Conservation (phyloP, 2,329 filamentous ascomycete genomes). For the Clarireedia monteithiana region DNA sequence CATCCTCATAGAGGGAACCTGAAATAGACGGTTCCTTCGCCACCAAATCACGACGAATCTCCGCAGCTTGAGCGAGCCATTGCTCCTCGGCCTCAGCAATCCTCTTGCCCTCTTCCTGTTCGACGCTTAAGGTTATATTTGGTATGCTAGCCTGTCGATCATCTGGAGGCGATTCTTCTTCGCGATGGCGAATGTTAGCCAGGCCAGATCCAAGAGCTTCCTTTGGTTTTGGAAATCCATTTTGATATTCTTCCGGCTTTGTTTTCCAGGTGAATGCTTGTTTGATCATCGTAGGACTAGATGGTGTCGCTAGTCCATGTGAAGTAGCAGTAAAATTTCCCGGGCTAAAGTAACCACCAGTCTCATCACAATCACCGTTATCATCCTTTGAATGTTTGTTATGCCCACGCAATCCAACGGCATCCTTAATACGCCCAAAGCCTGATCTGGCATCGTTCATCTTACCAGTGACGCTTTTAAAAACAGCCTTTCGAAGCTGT, state of each 20-base stretch:
- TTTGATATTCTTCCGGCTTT: slow-evolving; percentile 51
- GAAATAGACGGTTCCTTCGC: slow-evolving; percentile 45
- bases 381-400: slow-evolving; percentile 50
- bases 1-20: slow-evolving; percentile 51
- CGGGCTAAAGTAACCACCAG: slow-evolving; percentile 20
- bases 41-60: slow-evolving; percentile 37
- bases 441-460: slow-evolving; percentile 77
- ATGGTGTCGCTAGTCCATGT: slow-evolving; percentile 12
- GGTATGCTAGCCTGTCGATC: slow-evolving; percentile 10
- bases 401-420: slow-evolving; percentile 55
- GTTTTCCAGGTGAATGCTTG: slow-evolving; percentile 57
- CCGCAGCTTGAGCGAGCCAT: slow-evolving; percentile 32
- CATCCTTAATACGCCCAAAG: slow-evolving; percentile 78
- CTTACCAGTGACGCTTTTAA: slow-evolving; percentile 72
- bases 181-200: slow-evolving; percentile 7
- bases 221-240: slow-evolving; percentile 23
- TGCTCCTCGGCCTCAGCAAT: slow-evolving; percentile 19
- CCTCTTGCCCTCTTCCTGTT: slow-evolving; percentile 15
- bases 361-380: slow-evolving; percentile 14
- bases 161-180: slow-evolving; percentile 11
- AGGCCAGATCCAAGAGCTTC: slow-evolving; percentile 5
- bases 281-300: slow-evolving; percentile 31
- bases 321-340: slow-evolving; percentile 16
- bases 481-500: slow-evolving; percentile 54
- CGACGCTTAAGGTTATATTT: slow-evolving; percentile 1